Conservation (phyloP, 2,329 filamentous ascomycete species). For the Blastomyces percursus region DNA sequence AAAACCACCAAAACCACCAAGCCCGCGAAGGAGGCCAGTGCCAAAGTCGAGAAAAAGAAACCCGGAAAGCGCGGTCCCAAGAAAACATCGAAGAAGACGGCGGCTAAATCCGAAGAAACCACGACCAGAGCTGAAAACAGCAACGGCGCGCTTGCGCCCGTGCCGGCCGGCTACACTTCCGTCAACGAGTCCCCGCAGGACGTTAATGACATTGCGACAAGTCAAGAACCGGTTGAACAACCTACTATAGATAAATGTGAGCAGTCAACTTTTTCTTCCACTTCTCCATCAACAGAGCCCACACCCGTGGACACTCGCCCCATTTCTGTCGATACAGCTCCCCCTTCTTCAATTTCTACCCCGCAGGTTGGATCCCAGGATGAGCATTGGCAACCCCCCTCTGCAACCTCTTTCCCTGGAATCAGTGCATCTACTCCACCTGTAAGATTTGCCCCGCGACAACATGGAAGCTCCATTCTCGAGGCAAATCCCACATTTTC, state of each 20-base stretch:
- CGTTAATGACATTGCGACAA: neutral
- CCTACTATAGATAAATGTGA: slow-evolving; percentile 1
- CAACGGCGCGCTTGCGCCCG: neutral
- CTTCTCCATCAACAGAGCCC: neutral
- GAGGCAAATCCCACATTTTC: neutral
- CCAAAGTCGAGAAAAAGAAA: slow-evolving; percentile 8
- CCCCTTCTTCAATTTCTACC: neutral
- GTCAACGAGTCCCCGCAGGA: neutral
- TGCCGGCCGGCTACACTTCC: neutral
- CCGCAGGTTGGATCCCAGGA: neutral
- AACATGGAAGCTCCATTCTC: neutral
- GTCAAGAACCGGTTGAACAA: neutral
- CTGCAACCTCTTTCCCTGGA: neutral
- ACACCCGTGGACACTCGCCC: neutral
- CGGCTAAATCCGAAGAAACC: neutral
- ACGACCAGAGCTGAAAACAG: neutral
- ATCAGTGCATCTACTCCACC: neutral
- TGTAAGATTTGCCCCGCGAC: neutral
- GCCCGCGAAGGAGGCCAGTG: slow-evolving; percentile 6
- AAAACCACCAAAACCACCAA: slow-evolving; percentile 12
- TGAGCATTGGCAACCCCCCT: neutral
- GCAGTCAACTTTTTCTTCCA: neutral
- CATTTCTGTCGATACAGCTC: neutral
- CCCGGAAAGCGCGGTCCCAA: slow-evolving; percentile 12
- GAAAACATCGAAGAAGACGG: slow-evolving; percentile 11